phyloP scores from a whole-genome alignment of 257 asterid species.

The Solanum appendiculatum region DNA sequence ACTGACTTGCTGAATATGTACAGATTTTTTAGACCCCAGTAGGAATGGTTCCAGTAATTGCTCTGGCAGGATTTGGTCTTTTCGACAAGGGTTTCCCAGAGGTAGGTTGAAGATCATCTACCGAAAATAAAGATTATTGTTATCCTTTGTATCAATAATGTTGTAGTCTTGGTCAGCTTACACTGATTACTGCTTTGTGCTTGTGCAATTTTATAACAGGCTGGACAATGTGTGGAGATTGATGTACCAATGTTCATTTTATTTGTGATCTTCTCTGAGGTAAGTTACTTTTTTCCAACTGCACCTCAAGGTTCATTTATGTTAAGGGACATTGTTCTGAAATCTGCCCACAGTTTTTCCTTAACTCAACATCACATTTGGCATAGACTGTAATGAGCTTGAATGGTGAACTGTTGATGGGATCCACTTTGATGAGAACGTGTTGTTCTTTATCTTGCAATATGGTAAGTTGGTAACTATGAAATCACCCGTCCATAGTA shows the following conservation, averaged over 20 bases:
- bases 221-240: conserved; percentile 83
- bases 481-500: not conserved
- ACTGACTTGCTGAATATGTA: not conserved
- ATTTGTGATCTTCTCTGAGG: conserved; percentile 91
- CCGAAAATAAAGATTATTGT: not conserved
- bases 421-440: not conserved
- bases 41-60: conserved; percentile 92
- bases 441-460: not conserved
- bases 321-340: not conserved
- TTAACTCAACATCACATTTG: not conserved
- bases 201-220: conserved; percentile 34
- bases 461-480: not conserved
- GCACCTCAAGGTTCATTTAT: not conserved
- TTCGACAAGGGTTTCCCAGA: conserved; percentile 89
- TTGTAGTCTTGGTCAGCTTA: conserved; percentile 1
- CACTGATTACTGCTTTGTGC: not conserved
- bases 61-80: conserved; percentile 87
- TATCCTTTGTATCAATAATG: not conserved
- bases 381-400: not conserved
- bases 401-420: not conserved
- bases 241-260: conserved; percentile 88
- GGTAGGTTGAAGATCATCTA: conserved; percentile 28
- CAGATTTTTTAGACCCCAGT: conserved; percentile 99
- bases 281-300: not conserved
- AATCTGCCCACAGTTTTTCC: too few species aligned